A percentile compares a stretch with the other conserved stretches of the same genome.
Conservation (phyloP, 345 rosid species). For the Heritiera fomes region DNA sequence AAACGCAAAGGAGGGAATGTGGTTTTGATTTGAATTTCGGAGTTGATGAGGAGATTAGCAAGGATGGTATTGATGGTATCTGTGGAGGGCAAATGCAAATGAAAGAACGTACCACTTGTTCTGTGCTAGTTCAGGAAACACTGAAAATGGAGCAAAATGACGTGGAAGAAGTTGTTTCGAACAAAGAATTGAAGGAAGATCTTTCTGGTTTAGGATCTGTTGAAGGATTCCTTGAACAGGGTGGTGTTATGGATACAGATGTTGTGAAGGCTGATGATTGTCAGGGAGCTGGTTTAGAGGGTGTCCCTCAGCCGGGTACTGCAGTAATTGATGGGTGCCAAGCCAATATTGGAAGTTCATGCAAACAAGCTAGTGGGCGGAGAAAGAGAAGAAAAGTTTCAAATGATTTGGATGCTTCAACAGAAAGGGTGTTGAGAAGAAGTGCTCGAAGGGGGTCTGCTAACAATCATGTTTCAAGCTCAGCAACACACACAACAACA, state of each 20-base stretch:
- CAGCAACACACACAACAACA: conserved; percentile 18
- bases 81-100: conserved; percentile 26
- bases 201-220: conserved; percentile 34
- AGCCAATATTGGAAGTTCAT: conserved; percentile 35
- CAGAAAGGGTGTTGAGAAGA: conserved; percentile 72
- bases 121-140: conserved; percentile 27
- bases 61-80: conserved; percentile 35
- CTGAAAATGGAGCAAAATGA: conserved; percentile 30
- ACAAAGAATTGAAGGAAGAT: conserved; percentile 46
- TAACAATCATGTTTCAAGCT: conserved; percentile 33
- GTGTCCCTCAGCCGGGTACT: conserved; percentile 29
- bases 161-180: conserved; percentile 27
- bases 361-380: conserved; percentile 38
- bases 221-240: conserved; percentile 36
- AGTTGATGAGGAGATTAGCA: conserved; percentile 41
- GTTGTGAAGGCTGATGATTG: conserved; percentile 23
- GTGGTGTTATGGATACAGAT: conserved; percentile 23
- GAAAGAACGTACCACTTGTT: conserved; percentile 19
- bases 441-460: conserved; percentile 72
- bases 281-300: conserved; percentile 31
- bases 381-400: conserved; percentile 54
- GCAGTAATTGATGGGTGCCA: conserved; percentile 36
- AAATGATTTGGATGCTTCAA: conserved; percentile 30
- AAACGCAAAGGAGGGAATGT: conserved; percentile 44
- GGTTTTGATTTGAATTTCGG: conserved; percentile 83